phyloP scores from a whole-genome alignment of 2,329 filamentous ascomycete species.

The Microsporum ferrugineum region DNA sequence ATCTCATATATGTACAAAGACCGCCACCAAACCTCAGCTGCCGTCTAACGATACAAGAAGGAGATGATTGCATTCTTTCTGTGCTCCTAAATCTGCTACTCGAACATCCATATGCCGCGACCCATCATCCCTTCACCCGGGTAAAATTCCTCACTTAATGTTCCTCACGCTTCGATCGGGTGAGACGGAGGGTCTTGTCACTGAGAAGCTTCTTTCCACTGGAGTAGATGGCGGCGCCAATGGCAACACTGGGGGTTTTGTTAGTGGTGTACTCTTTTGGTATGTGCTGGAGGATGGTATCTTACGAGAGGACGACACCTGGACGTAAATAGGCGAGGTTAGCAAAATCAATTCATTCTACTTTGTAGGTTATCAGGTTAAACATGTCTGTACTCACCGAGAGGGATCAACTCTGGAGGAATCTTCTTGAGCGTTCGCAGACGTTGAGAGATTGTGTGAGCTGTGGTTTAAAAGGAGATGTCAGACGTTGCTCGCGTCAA shows the following conservation, averaged over 20 bases:
- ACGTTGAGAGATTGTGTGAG: constrained; percentile 93
- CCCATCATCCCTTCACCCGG: neutral
- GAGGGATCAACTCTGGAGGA: constrained; percentile 84
- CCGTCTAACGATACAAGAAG: constrained; percentile 2
- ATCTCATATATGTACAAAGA: constrained; percentile 6
- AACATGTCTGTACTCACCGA: constrained; percentile 52
- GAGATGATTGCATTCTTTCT: constrained; percentile 1
- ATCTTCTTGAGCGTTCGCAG: constrained; percentile 80
- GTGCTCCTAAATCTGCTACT: constrained; percentile 3
- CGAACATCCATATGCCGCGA: neutral
- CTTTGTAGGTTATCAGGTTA: neutral
- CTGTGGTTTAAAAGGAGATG: constrained; percentile 38
- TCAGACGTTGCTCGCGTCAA: constrained; percentile 3
- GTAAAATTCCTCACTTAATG: constrained; percentile 13
- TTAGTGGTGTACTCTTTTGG: constrained; percentile 15
- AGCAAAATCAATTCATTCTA: neutral
- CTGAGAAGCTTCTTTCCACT: constrained; percentile 66
- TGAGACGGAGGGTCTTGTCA: constrained; percentile 87
- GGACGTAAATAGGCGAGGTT: constrained; percentile 18
- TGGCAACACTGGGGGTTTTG: constrained; percentile 43
- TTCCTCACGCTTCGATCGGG: constrained; percentile 50
- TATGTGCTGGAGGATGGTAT: constrained; percentile 14
- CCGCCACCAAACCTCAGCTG: neutral
- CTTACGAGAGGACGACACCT: constrained; percentile 82
- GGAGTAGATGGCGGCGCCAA: constrained; percentile 73